Evolutionary conservation across 371 early-diverging fungal species (phyloP), one percentile per base, ranked within the genome.

Genomic region (Batrachochytrium dendrobatidis): DNA sequence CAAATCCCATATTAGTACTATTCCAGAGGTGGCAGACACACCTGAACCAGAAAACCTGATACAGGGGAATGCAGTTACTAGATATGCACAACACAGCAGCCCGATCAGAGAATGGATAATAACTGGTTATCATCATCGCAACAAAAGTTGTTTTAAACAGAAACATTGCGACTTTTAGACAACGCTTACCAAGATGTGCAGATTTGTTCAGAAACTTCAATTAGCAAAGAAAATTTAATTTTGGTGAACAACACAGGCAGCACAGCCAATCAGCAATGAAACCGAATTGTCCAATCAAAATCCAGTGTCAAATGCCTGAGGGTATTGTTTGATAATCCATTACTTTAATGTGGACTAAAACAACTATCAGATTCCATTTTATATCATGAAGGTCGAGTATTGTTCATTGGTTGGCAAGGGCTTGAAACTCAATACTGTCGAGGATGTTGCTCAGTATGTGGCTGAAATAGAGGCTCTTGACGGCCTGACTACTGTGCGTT

Each of bases 371-470:
- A 15, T 34, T 4, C 46, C 17, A 55, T 63, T 15, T 43, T 58
- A 5, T 57, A 48, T 56, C n/a, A n/a, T n/a, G n/a, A 39, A 15
- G 39, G n/a, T n/a, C 39, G 12, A 12, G 39, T 39, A 49, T 22
- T 67, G 58, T 48, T 64, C 69, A 2, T 60, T 75, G 50, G 69
- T 68, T 58, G 75, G 74, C 30, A 46, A 58, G 52, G 52, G 51
- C 22, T 63, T 78, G 46, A 94, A 92, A 74, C 83, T 94, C 34
- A 82, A 90, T 58, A 88, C 87, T 5, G 86, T 87, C 31, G 86
- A 76, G 33, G 91, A 95, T 74, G 88, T 90, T 55, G 75, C 83
- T 62, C 78, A 75, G 24, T 87, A 84, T 65, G 79, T 89, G 46
- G 83, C 81, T 22, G 83, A 86, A 43, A 83, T 97, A 34, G 56